Base-by-base conservation (phyloP, 352 stramenopile genomes). In the Albugo candida region DNA sequence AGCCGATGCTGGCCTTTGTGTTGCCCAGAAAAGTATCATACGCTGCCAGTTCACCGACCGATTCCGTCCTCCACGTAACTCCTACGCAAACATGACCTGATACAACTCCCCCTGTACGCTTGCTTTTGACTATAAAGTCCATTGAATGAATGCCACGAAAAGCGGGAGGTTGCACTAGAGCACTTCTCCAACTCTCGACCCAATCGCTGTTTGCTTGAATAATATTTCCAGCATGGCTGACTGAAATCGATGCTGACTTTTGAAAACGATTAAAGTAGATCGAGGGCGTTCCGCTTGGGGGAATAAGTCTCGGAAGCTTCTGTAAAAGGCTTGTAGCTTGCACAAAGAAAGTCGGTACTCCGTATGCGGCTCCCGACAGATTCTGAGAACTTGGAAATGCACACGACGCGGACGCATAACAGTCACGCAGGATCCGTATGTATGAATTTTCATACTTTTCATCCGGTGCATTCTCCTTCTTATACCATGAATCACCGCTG, bases 301-400 rank as follows among this genome's bases (percentile, higher is more conserved):
- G 57, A 18, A 79, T 58, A 59, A 91, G 80, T 0, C 57, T 59
- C 2, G 78, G 63, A 13, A 88, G 56, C 34, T 60, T 79, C 10
- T 64, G 64, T 18, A 91, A 45, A 13, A 69, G 65, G 11, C 68
- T 80, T 50, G 87, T 75, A 13, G 78, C 76, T 55, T 86, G 68
- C 13, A 92, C 74, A 11, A 86, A 52, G 44, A 92, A 88, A 1
- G 79, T 92, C 11, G 79, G 79, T 0, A 92, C 79, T 34, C 79
- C 79, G 46, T 92, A 92, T 0, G 79, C 74, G 27, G 79, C 79
- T 18, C 74, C 72, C 50, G 65, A 81, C 34, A 92, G 68, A 40
- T 92, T 92, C 52, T 92, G 79, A 20, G 76, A 89, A n/a, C 69
- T 83, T 6, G 79, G 79, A 45, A 86, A 92, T 1, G 67, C 68